These are phyloP conservation scores for Naganishia kalamii DNA, from an alignment of 768 basidiomycete species.

Conservation along the genomic window DNA sequence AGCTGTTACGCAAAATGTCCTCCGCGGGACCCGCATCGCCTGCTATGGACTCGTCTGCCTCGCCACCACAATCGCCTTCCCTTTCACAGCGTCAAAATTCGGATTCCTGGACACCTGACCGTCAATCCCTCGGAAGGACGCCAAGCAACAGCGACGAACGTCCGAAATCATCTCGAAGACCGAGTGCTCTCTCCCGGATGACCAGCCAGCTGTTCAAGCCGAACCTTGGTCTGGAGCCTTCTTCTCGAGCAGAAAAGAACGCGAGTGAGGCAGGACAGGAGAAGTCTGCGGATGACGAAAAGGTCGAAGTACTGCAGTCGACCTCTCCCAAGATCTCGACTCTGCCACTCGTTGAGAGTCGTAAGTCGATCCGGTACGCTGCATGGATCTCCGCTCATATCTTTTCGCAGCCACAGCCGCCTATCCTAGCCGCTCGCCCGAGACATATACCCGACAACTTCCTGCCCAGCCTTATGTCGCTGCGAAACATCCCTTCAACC, in stretches of 20 bases:
- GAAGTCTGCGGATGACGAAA: not conserved
- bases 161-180: slow-evolving; percentile 1
- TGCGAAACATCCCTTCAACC: slow-evolving; percentile 21
- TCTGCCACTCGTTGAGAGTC: too few species aligned
- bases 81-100: not conserved
- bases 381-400: not conserved
- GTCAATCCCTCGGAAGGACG: not conserved
- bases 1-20: slow-evolving; percentile 13
- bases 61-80: slow-evolving; percentile 1
- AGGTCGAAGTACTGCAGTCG: not conserved
- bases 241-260: not conserved
- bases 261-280: not conserved
- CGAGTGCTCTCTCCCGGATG: slow-evolving; percentile 10
- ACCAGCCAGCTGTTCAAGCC: slow-evolving; percentile 14
- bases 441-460: not conserved
- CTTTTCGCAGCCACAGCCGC: not conserved
- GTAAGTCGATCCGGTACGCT: not conserved
- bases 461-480: slow-evolving; percentile 1
- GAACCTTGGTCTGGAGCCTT: slow-evolving; percentile 13
- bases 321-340: too few species aligned
- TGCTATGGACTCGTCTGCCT: not conserved
- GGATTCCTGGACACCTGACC: not conserved
- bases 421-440: not conserved
- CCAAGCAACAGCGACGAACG: not conserved
- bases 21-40: not conserved